Percentiles rank a stretch among this genome's conserved stretches.
Conservation (phyloP, 169 alveolate species). For the Plasmodium gonderi region DNA sequence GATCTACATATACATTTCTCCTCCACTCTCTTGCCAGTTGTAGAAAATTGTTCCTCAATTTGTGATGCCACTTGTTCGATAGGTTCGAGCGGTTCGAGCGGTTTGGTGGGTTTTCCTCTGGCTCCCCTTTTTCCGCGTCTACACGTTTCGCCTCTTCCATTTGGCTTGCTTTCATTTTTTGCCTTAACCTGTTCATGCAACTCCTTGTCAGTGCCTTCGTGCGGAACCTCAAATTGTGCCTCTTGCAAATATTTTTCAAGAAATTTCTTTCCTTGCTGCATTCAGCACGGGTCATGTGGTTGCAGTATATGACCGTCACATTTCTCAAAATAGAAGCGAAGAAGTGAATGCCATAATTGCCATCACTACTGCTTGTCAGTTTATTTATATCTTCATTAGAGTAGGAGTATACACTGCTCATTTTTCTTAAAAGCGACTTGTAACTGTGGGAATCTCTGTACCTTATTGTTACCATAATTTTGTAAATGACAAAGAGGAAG, state of each 20-base stretch:
- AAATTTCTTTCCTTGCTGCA: slow-evolving; percentile 32
- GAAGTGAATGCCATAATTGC: background rate
- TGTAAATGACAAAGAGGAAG: slow-evolving; percentile 37
- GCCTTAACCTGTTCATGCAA: background rate
- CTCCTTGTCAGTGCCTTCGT: slow-evolving; percentile 7
- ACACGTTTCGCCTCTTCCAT: background rate
- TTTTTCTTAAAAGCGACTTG: background rate
- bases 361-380: background rate
- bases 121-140: too few species aligned
- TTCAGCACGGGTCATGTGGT: slow-evolving; percentile 41
- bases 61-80: background rate
- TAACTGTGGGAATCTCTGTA: slow-evolving; percentile 8
- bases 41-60: slow-evolving; percentile 20
- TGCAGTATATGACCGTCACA: slow-evolving; percentile 35
- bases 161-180: background rate
- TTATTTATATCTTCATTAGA: slow-evolving; percentile 17
- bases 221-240: slow-evolving; percentile 1
- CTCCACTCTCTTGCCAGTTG: slow-evolving; percentile 44
- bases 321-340: slow-evolving; percentile 20
- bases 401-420: slow-evolving; percentile 19
- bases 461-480: slow-evolving; percentile 14
- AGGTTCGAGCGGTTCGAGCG: too few species aligned
- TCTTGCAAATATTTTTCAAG: slow-evolving; percentile 26
- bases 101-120: too few species aligned
- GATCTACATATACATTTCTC: slow-evolving; percentile 12